Evolutionary conservation across 2,329 filamentous ascomycete genomes (phyloP), one percentile per base, ranked within the genome.

Genomic region (Proliferodiscus dingleyae): DNA sequence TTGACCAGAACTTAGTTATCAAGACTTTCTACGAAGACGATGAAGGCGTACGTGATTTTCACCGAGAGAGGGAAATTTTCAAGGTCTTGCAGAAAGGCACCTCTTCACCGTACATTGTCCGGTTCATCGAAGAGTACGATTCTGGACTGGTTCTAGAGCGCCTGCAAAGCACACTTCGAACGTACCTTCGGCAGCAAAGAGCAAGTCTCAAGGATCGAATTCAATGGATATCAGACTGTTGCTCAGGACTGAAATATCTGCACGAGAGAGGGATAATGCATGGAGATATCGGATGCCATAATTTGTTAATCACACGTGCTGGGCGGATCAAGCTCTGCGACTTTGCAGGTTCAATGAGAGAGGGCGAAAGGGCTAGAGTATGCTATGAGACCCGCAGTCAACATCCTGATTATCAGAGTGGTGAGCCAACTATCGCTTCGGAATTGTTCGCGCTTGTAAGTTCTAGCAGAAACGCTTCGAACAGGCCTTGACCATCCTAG

Each of bases 231-330:
- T n/a, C 16, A 2, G 38, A 36, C 18, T 36, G n/a, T 2, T 43
- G 45, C 21, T 19, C 21, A n/a, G 45, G 32, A 4, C 23, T 42
- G 7, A 10, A 24, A 2, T 43, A 30, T 30, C 30, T 43, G 22
- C 46, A 49, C 22, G 22, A 36, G 7, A 41, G 39, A n/a, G 32
- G 24, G 10, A 19, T 49, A 18, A 39, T 49, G 4, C 46, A 49
- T 37, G 41, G 46, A 16, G 46, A 49, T 28, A 10, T 49, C n/a
- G 46, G 46, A 23, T 49, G 46, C 34, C 46, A 49, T 4, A 49
- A 49, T 28, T 26, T 49, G n/a, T 11, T 49, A 11, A 19, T 45
- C 11, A 23, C 22, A 32, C 15, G 10, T 9, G 18, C 30, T 11
- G 22, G 18, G 16, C 46, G 41, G 13, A 23, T 40, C 16, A 49